Percentiles rank a stretch among this genome's conserved stretches.
phyloP scores from a whole-genome alignment of 2,329 filamentous ascomycete genomes.

The Aaosphaeria pasadenensis region DNA sequence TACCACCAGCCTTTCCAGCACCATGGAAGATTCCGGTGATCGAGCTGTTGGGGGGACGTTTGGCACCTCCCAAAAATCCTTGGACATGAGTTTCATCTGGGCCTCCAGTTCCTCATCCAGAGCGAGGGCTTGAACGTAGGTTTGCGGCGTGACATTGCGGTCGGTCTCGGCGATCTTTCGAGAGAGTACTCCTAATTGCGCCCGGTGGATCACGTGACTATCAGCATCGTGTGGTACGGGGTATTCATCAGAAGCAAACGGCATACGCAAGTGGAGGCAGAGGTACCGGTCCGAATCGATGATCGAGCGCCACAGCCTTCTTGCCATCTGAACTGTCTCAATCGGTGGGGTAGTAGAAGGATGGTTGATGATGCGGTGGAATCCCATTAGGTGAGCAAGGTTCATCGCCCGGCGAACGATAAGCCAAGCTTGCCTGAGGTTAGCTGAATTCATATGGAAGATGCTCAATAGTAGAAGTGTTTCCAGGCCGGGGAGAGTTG shows the following conservation, averaged over 20 bases:
- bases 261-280: constrained; percentile 33
- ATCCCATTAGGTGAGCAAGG: constrained; percentile 35
- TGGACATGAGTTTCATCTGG: constrained; percentile 25
- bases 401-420: constrained; percentile 30
- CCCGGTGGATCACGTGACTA: constrained; percentile 19
- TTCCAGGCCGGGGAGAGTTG: constrained; percentile 35
- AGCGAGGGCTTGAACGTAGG: constrained; percentile 27
- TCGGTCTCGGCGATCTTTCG: constrained; percentile 28
- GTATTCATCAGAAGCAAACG: constrained; percentile 33
- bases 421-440: constrained; percentile 33
- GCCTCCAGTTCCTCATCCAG: constrained; percentile 31
- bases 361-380: constrained; percentile 31
- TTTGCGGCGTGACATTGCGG: constrained; percentile 25
- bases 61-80: constrained; percentile 36
- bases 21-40: constrained; percentile 22
- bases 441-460: constrained; percentile 28
- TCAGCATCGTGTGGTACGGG: constrained; percentile 17
- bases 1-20: constrained; percentile 27
- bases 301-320: constrained; percentile 25
- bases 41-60: constrained; percentile 32
- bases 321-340: constrained; percentile 23
- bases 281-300: constrained; percentile 31
- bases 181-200: constrained; percentile 18
- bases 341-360: constrained; percentile 16
- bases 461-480: constrained; percentile 27